phyloP scores from a whole-genome alignment of 2,329 filamentous ascomycete genomes.

The Neospermospora avenae region DNA sequence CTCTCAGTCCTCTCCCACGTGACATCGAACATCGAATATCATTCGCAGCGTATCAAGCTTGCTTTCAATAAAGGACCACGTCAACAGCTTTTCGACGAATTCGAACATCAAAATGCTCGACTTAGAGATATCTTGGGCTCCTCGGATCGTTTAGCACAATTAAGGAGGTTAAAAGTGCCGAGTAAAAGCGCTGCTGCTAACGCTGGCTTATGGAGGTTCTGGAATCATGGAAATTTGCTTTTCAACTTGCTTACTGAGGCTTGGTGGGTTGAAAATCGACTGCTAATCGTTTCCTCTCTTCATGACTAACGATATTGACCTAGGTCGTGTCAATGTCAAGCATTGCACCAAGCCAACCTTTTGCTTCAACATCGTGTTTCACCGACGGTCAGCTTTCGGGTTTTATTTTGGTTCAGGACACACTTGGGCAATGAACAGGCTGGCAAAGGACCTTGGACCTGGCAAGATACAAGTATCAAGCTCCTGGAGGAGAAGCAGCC shows the following conservation, averaged over 20 bases:
- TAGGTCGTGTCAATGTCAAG: constrained; percentile 16
- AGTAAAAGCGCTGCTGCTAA: constrained; percentile 1
- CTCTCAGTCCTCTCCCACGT: constrained; percentile 1
- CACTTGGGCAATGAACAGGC: background rate
- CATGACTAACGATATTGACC: background rate
- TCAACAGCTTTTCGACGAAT: constrained; percentile 17
- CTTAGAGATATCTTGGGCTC: constrained; percentile 15
- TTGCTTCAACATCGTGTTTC: constrained; percentile 12
- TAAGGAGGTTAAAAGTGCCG: constrained; percentile 5
- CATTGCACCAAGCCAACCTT: constrained; percentile 18
- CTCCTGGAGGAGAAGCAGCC: constrained; percentile 8
- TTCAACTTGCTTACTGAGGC: constrained; percentile 13
- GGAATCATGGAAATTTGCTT: constrained; percentile 14
- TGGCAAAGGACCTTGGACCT: constrained; percentile 8
- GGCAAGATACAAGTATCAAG: constrained; percentile 17
- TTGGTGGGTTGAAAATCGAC: background rate
- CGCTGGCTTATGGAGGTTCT: constrained; percentile 15
- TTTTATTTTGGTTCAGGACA: constrained; percentile 16
- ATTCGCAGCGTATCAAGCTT: constrained; percentile 14
- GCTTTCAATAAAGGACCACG: constrained; percentile 15
- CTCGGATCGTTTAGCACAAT: constrained; percentile 11
- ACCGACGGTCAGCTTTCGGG: constrained; percentile 11
- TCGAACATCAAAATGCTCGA: constrained; percentile 10
- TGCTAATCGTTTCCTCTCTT: too few species aligned
- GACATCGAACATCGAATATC: constrained; percentile 5